These are phyloP conservation scores for Collybia nuda DNA, from an alignment of 768 basidiomycete species.

Conservation along the genomic window DNA sequence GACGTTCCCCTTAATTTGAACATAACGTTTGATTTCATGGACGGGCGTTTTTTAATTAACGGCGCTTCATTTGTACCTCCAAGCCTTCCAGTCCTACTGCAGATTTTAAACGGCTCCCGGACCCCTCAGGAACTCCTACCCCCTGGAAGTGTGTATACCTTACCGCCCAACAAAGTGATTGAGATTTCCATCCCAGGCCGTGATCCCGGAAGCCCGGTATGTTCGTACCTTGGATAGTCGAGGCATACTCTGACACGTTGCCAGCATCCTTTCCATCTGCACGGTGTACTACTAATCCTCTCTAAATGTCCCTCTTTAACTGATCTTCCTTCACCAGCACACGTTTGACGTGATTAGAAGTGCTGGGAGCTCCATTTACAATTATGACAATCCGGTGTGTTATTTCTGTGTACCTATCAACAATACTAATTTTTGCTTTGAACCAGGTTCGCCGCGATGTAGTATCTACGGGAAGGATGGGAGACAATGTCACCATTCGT, in stretches of 20 bases:
- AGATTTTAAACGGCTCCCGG: constrained; percentile 54
- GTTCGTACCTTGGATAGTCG: not conserved
- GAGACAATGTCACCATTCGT: constrained; percentile 43
- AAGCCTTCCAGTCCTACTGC: constrained; percentile 51
- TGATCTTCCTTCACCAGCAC: constrained; percentile 23
- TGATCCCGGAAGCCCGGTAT: constrained; percentile 27
- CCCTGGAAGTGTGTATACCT: constrained; percentile 39
- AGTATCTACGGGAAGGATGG: constrained; percentile 27
- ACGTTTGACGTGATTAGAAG: constrained; percentile 38
- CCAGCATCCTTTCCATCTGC: constrained; percentile 27
- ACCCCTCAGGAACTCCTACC: constrained; percentile 48
- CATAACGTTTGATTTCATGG: constrained; percentile 16
- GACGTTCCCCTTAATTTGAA: constrained; percentile 21
- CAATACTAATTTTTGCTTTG: not conserved
- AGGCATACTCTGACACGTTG: constrained; percentile 4
- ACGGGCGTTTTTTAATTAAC: constrained; percentile 26
- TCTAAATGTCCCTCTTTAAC: not conserved
- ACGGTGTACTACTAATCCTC: constrained; percentile 17
- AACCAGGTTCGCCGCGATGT: constrained; percentile 27
- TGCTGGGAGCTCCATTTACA: constrained; percentile 29
- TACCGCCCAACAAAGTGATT: constrained; percentile 45
- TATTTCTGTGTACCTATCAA: no score
- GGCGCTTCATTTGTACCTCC: constrained; percentile 33
- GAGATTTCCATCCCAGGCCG: constrained; percentile 43
- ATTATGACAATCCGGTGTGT: constrained; percentile 43